A percentile compares a stretch with the other conserved stretches of the same genome.
Evolutionary conservation across 1,139 yeast genomes (phyloP).

Genomic region (Blastobotrys illinoisensis): DNA sequence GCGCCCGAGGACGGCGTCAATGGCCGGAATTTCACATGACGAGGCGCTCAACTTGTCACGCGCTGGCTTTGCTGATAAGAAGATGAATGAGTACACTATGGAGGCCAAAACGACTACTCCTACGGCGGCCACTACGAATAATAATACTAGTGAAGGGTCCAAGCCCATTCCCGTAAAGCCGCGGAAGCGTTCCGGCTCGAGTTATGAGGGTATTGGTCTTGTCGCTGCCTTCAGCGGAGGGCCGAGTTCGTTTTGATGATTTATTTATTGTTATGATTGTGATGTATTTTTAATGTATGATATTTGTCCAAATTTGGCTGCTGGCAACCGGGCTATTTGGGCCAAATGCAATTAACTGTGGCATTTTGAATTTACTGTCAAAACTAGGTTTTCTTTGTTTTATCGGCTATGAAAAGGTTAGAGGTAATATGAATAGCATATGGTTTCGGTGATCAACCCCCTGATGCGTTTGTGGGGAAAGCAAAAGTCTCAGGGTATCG

Average conservation of each 20-base stretch:
- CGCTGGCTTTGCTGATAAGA: conserved; percentile 21
- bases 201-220: conserved; percentile 31
- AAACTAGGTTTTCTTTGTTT: too few relatives aligned
- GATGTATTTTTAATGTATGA: not conserved
- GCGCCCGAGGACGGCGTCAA: conserved; percentile 16
- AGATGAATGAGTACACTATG: not conserved
- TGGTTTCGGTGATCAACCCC: too few relatives aligned
- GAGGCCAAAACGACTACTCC: conserved; percentile 8
- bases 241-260: conserved; percentile 26
- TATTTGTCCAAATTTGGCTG: too few relatives aligned
- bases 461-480: too few relatives aligned
- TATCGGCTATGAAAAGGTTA: too few relatives aligned
- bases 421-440: too few relatives aligned
- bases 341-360: too few relatives aligned
- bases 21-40: conserved; percentile 29
- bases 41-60: conserved; percentile 36
- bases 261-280: not conserved
- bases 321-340: too few relatives aligned
- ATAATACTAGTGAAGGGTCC: not conserved
- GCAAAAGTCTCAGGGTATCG: too few relatives aligned
- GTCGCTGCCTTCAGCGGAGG: conserved; percentile 36
- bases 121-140: not conserved
- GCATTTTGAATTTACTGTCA: too few relatives aligned
- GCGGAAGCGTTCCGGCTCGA: conserved; percentile 9
- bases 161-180: conserved; percentile 1